Percentiles rank a stretch among this genome's conserved stretches.
phyloP scores from a whole-genome alignment of 257 asterid genomes.

The Solanum acaule region DNA sequence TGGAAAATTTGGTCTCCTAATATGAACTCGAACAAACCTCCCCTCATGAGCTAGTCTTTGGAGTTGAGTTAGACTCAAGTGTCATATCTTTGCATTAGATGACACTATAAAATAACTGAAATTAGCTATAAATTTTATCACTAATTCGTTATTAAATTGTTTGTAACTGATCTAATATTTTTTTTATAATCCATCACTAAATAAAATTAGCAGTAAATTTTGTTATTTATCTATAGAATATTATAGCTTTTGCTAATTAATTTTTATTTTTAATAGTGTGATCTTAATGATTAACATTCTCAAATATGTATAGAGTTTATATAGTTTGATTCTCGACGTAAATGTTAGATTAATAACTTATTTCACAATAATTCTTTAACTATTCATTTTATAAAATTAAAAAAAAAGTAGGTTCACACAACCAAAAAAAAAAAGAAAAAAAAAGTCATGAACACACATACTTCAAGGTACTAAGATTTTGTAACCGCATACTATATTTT shows the following conservation, averaged over 20 bases:
- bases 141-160: background rate
- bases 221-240: background rate
- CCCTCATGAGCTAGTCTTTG: no score
- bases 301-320: no score
- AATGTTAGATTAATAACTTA: background rate
- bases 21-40: no score
- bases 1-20: no score
- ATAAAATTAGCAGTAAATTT: background rate
- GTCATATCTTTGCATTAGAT: background rate
- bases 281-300: no score
- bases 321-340: background rate
- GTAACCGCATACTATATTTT: background rate
- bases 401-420: background rate
- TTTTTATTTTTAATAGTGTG: background rate
- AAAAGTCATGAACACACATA: background rate
- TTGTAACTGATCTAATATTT: background rate
- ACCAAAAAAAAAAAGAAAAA: rapidly evolving
- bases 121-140: background rate
- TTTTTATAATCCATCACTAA: background rate
- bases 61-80: no score
- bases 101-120: background rate
- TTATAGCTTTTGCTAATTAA: no score
- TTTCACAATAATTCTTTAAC: background rate
- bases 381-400: background rate
- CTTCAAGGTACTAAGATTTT: background rate